Base-by-base conservation (phyloP, 148 eudicot genomes). In the Vaccinium macrocarpon region DNA sequence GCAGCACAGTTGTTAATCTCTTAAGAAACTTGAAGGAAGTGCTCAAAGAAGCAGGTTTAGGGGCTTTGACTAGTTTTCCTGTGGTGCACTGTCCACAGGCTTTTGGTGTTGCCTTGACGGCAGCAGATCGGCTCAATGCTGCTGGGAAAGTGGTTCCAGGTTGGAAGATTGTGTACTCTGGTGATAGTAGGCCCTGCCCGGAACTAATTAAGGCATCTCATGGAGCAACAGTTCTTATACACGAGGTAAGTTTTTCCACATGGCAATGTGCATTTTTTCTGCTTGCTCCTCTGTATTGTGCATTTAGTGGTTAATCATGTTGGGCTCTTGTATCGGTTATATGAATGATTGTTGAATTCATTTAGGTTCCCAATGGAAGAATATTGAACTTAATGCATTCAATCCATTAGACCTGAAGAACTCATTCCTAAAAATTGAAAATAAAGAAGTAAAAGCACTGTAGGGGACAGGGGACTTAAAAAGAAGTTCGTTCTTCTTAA, bases 111-210 rank as follows among this genome's bases (percentile, higher is more conserved):
- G 88, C 82, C 68, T 66, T 94, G 85, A 88, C 85, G 88, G 95
- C 97, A 27, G 88, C 91, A 29, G 86, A 87, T 79, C 91, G 97
- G 89, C 81, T 78, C 21, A 89, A 91, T 78, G 55, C 85, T 81
- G 87, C 23, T 48, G 95, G 93, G 59, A 88, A 91, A 87, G 72
- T 75, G 21, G 89, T 94, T 82, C 93, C 97, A 0, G 98, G 99
- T 73, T 96, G 99, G 99, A 96, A 96, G 86, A 83, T 94, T 81
- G 99, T 94, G 35, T 96, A 96, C 89, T 96, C 99, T 78, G 99
- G 99, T 49, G 99, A 96, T 84, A 96, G 98, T 19, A 84, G 99
- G 82, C 99, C 99, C 8, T 96, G 99, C 85, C 90, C 91, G 8
- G 91, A 88, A 83, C 85, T 92, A 62, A 86, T 93, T 27, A 89